Evolutionary conservation across 192 early-diverging fungal species (phyloP), one percentile per base, ranked within the genome.

Genomic region (Phlyctochytrium bullatum): DNA sequence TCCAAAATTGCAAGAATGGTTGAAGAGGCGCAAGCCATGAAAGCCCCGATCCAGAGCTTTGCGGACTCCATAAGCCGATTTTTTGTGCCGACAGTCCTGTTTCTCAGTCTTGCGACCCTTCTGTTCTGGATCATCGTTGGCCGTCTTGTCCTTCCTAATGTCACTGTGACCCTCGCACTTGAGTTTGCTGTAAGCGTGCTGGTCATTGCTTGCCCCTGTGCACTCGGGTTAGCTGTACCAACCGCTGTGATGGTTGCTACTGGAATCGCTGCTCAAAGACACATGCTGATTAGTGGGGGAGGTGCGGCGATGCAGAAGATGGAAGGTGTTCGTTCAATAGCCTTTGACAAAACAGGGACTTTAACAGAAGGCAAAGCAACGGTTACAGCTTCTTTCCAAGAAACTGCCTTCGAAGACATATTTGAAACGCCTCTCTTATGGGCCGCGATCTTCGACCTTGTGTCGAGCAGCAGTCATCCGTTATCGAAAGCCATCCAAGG

Each of bases 221-320:
- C 96, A 4, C 78, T 98, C 53, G 97, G 97, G 34, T 80, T 98
- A 24, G 91, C 93, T 29, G 95, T 93, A 2, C 97, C 97, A 10
- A 98, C 97, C 0, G 97, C 97, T 0, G 94, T 98, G 4, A 98
- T 98, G 97, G 97, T 97, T 10, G 95, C 94, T 27, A 98, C 97
- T 0, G 97, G 97, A 24, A 89, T 98, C 3, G 97, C 93, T 25
- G 95, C 97, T 6, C 86, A 94, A 68, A 76, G 92, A 50, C 94
- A 95, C 28, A 91, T 98, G 53, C 73, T 98, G 65, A 93, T 91
- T 35, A 89, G 88, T 58, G 89, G 89, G 10, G 92, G 90, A 58
- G 92, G 92, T 12, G 76, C 81, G 1, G 88, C 89, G 1, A 73
- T 93, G 0, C 88, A 93, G 71, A 82, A 72, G 77, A 83, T 87